Percentiles rank a stretch among this genome's conserved stretches.
phyloP scores from a whole-genome alignment of 768 basidiomycete genomes.

The Grammothele lineata region DNA sequence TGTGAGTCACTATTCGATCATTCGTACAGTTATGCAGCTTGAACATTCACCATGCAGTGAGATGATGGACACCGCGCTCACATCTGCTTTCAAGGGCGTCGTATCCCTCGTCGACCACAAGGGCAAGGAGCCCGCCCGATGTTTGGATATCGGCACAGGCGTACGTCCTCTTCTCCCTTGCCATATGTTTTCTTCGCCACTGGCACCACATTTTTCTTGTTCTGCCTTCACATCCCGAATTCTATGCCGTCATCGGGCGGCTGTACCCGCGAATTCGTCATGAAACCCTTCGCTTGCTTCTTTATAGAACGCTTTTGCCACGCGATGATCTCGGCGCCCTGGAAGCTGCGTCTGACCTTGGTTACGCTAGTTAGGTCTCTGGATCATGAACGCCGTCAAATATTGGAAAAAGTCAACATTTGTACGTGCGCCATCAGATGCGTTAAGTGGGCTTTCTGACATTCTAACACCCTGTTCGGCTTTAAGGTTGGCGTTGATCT shows the following conservation, averaged over 20 bases:
- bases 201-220: too few relatives aligned
- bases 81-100: slow-evolving; percentile 41
- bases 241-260: too few relatives aligned
- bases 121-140: slow-evolving; percentile 46
- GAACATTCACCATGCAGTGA: not conserved
- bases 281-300: too few relatives aligned
- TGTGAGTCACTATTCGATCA: slow-evolving; percentile 35
- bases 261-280: too few relatives aligned
- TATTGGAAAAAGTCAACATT: slow-evolving; percentile 66
- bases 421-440: too few relatives aligned
- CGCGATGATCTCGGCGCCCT: too few relatives aligned
- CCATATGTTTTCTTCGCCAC: too few relatives aligned
- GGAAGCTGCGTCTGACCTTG: too few relatives aligned
- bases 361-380: slow-evolving; percentile 50
- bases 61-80: slow-evolving; percentile 14
- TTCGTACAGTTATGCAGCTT: not conserved
- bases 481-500: slow-evolving; percentile 73
- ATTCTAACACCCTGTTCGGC: not conserved
- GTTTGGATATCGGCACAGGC: slow-evolving; percentile 71
- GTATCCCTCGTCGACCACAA: slow-evolving; percentile 56
- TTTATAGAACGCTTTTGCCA: too few relatives aligned
- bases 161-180: slow-evolving; percentile 44
- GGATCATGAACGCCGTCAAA: slow-evolving; percentile 70
- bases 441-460: too few relatives aligned
- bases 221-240: too few relatives aligned